phyloP scores from a whole-genome alignment of 352 stramenopile species.

The Plasmopara muralis region DNA sequence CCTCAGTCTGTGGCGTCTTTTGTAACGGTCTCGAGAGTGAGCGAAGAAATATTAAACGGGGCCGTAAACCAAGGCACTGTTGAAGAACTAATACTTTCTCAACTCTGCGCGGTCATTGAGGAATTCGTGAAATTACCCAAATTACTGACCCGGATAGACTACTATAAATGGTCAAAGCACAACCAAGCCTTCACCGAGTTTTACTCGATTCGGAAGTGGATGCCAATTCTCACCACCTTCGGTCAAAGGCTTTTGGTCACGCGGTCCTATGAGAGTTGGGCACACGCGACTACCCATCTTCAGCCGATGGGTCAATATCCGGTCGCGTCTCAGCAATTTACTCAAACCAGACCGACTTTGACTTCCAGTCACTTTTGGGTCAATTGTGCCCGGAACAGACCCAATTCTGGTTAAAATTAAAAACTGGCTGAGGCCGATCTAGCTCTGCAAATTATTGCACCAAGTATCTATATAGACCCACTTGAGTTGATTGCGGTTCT shows the following conservation, averaged over 20 bases:
- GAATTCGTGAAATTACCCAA: not conserved
- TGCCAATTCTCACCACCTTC: too few relatives aligned
- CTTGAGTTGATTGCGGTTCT: not conserved
- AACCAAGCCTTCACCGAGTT: too few relatives aligned
- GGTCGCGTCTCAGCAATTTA: too few relatives aligned
- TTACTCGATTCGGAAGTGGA: too few relatives aligned
- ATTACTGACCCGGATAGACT: not conserved
- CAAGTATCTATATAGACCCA: conserved; percentile 1
- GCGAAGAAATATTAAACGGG: not conserved
- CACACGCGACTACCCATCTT: too few relatives aligned
- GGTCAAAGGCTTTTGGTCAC: too few relatives aligned
- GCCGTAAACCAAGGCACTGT: not conserved
- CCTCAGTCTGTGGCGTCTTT: not conserved
- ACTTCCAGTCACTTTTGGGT: not conserved
- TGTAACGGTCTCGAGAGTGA: not conserved
- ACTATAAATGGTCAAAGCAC: too few relatives aligned
- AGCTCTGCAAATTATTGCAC: conserved; percentile 1
- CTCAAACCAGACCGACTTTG: too few relatives aligned
- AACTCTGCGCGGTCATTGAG: not conserved
- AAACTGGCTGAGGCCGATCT: not conserved
- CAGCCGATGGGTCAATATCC: too few relatives aligned
- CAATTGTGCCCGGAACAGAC: not conserved
- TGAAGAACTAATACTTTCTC: not conserved
- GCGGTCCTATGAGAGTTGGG: too few relatives aligned
- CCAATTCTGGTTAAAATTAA: not conserved